Evolutionary conservation across 108 stramenopile genomes (phyloP).

Genomic region (Skeletonema potamos): DNA sequence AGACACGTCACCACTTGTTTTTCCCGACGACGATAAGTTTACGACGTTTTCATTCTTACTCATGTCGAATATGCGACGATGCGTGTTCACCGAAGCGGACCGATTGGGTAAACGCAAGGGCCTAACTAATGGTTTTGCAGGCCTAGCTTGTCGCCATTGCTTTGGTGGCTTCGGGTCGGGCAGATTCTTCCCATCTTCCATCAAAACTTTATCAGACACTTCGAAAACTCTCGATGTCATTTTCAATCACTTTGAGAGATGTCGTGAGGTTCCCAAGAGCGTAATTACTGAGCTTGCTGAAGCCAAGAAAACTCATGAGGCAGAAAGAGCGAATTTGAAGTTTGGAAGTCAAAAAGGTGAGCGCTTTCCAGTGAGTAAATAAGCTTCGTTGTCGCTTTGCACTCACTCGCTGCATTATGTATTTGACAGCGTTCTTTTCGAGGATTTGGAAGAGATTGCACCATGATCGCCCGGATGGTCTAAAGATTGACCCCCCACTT

Average conservation of each 20-base stretch:
- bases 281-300: slow-evolving; percentile 50
- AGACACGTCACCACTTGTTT: slow-evolving; percentile 21
- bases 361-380: background rate
- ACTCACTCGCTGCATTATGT: too few species aligned
- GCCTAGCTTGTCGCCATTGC: slow-evolving; percentile 81
- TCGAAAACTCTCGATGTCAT: slow-evolving; percentile 79
- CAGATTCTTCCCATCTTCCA: slow-evolving; percentile 85
- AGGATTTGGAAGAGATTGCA: slow-evolving; percentile 80
- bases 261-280: slow-evolving; percentile 75
- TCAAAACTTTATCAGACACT: slow-evolving; percentile 82
- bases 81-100: slow-evolving; percentile 84
- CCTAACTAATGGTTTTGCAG: slow-evolving; percentile 75
- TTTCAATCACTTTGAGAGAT: slow-evolving; percentile 81
- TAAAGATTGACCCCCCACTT: background rate
- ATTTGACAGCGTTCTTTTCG: slow-evolving; percentile 67
- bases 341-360: slow-evolving; percentile 76
- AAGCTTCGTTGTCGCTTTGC: too few species aligned
- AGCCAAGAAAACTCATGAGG: slow-evolving; percentile 62
- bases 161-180: slow-evolving; percentile 82
- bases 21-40: slow-evolving; percentile 57
- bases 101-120: slow-evolving; percentile 82
- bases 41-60: slow-evolving; percentile 74
- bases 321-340: slow-evolving; percentile 78
- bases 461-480: slow-evolving; percentile 44
- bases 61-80: slow-evolving; percentile 76